These are phyloP conservation scores for Spinacia oleracea DNA, from an alignment of 179 eudicot species.

Conservation along the genomic window DNA sequence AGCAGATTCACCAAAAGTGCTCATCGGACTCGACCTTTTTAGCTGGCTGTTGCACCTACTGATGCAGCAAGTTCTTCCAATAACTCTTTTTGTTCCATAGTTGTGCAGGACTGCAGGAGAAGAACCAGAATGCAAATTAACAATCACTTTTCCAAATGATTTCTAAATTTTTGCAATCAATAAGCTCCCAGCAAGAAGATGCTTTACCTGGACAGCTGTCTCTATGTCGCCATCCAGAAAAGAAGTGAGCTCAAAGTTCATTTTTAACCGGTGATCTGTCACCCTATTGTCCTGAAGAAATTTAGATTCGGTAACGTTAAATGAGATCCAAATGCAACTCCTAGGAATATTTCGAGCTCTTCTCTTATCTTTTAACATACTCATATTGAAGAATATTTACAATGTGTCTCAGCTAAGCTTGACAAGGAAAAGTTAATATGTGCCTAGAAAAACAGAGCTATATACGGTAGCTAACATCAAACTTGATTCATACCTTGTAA, in stretches of 20 bases:
- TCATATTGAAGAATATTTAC: not conserved
- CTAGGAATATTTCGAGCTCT: not conserved
- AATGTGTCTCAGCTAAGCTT: slow-evolving; percentile 2
- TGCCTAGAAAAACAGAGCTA: not conserved
- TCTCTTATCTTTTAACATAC: not conserved
- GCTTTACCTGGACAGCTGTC: slow-evolving; percentile 78
- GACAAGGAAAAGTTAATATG: not conserved
- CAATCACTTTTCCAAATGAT: not conserved
- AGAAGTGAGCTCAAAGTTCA: slow-evolving; percentile 87
- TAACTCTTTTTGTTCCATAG: slow-evolving; percentile 81
- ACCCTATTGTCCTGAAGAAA: slow-evolving; percentile 82
- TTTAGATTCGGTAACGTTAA: not conserved
- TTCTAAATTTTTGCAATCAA: not conserved
- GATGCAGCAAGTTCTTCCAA: slow-evolving; percentile 87
- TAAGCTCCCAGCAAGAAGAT: slow-evolving; percentile 13
- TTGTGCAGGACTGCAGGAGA: slow-evolving; percentile 65
- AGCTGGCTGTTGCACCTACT: slow-evolving; percentile 35
- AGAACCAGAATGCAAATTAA: not conserved
- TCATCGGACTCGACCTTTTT: not conserved
- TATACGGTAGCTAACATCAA: not conserved
- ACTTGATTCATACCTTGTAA: slow-evolving; percentile 59
- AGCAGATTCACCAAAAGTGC: not conserved
- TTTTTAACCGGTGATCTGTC: slow-evolving; percentile 90
- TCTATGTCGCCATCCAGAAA: slow-evolving; percentile 87
- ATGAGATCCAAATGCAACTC: slow-evolving; percentile 10